These are phyloP conservation scores for Bonia amplexicaulis DNA, from an alignment of 176 grass and related monocot species.

Conservation along the genomic window DNA sequence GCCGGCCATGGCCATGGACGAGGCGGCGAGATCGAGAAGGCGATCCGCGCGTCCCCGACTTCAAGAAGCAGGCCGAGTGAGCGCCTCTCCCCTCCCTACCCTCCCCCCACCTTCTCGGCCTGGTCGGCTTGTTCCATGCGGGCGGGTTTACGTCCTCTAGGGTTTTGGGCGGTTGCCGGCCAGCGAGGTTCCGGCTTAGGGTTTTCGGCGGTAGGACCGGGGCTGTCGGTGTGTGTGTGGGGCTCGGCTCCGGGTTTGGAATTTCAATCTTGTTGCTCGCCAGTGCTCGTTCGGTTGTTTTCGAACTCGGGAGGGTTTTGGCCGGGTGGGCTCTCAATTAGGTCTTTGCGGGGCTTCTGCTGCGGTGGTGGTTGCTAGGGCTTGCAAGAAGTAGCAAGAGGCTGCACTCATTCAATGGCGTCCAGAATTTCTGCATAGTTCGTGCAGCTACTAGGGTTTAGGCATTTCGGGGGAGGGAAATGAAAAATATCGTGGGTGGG, in stretches of 20 bases:
- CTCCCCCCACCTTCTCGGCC: background rate
- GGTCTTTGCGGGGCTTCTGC: background rate
- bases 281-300: background rate
- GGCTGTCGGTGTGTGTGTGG: background rate
- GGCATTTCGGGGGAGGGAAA: too few relatives aligned
- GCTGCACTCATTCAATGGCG: background rate
- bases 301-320: constrained; percentile 20
- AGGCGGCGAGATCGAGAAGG: too few relatives aligned
- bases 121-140: background rate
- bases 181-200: background rate
- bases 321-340: background rate
- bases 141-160: constrained; percentile 1
- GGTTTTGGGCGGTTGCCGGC: background rate
- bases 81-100: background rate
- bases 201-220: background rate
- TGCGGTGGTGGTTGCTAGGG: background rate
- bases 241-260: background rate
- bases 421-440: background rate
- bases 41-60: too few relatives aligned
- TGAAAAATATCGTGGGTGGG: too few relatives aligned
- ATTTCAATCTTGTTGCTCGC: background rate
- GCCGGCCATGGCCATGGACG: too few relatives aligned
- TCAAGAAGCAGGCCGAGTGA: too few relatives aligned
- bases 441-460: constrained; percentile 22
- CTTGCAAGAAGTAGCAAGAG: background rate